These are phyloP conservation scores for Geosmithia putterillii DNA, from an alignment of 2,329 filamentous ascomycete genomes.

Conservation along the genomic window DNA sequence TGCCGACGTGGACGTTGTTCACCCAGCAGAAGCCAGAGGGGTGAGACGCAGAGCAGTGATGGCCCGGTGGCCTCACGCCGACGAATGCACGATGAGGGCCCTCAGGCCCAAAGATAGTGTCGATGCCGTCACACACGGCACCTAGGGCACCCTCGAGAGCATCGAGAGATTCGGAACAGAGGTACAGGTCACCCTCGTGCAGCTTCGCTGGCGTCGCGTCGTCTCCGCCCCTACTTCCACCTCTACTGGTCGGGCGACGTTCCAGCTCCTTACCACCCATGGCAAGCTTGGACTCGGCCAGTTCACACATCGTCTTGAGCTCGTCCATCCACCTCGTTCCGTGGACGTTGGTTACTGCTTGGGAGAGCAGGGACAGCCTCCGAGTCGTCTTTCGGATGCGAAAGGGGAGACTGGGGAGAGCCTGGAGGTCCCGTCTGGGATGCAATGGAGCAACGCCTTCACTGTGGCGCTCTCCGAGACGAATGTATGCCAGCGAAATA, in stretches of 20 bases:
- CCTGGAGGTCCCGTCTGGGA: constrained; percentile 42
- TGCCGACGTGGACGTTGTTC: constrained; percentile 95
- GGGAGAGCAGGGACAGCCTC: constrained; percentile 56
- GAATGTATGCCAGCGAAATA: constrained; percentile 76
- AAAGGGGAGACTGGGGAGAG: constrained; percentile 58
- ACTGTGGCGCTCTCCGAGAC: constrained; percentile 69
- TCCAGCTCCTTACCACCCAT: constrained; percentile 66
- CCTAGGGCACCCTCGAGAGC: constrained; percentile 87
- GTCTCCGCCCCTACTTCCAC: constrained; percentile 38
- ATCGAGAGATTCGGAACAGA: constrained; percentile 73
- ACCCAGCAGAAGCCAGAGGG: constrained; percentile 98
- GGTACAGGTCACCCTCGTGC: constrained; percentile 83
- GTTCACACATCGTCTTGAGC: constrained; percentile 70
- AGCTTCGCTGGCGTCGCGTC: constrained; percentile 41
- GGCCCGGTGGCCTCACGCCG: constrained; percentile 82
- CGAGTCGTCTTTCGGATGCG: constrained; percentile 72
- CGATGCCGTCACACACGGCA: constrained; percentile 86
- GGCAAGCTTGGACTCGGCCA: constrained; percentile 67
- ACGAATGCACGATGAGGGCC: constrained; percentile 75
- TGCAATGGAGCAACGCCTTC: constrained; percentile 58
- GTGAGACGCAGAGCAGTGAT: constrained; percentile 82
- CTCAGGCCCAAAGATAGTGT: constrained; percentile 57
- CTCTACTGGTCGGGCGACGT: constrained; percentile 49
- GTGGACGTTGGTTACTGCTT: constrained; percentile 81
- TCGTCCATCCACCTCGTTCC: constrained; percentile 91